Evolutionary conservation across 192 early-diverging fungal species (phyloP).

Genomic region (Rhizoclosmatium sp.): DNA sequence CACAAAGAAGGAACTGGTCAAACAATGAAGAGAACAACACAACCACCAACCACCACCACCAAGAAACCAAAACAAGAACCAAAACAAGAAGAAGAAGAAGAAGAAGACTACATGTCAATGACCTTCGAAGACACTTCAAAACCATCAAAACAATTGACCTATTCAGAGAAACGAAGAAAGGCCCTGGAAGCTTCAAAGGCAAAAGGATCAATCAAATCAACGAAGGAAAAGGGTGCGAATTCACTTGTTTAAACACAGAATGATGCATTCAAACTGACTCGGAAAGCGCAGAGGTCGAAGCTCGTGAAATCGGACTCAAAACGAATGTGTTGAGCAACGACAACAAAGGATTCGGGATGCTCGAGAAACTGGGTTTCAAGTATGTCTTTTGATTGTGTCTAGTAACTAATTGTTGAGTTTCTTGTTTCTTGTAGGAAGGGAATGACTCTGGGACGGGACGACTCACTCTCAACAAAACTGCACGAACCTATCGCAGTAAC

Average conservation of each 20-base stretch:
- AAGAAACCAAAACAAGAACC: neutral
- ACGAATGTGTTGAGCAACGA: conserved; percentile 37
- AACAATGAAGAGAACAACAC: neutral
- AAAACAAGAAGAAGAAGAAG: neutral
- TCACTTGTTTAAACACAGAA: neutral
- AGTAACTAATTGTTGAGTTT: neutral
- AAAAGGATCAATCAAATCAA: conserved; percentile 34
- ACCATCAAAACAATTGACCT: conserved; percentile 17
- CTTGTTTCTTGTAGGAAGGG: conserved; percentile 41
- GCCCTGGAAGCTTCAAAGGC: conserved; percentile 16
- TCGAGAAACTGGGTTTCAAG: conserved; percentile 53
- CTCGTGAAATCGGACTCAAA: conserved; percentile 43
- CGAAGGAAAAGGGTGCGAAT: conserved; percentile 35
- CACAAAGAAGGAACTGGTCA: neutral
- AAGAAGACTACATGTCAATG: conserved; percentile 52
- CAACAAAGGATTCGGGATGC: conserved; percentile 51
- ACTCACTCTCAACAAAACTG: conserved; percentile 8
- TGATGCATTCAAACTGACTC: neutral
- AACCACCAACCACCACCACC: too few species aligned
- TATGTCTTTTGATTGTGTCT: conserved; percentile 16
- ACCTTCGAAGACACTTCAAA: conserved; percentile 33
- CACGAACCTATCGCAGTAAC: conserved; percentile 39
- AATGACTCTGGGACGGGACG: conserved; percentile 35
- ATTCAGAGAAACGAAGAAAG: conserved; percentile 36
- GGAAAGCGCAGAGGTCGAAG: conserved; percentile 35